phyloP scores from a whole-genome alignment of 805 yeast species.

The Candida coquimbonensis region DNA sequence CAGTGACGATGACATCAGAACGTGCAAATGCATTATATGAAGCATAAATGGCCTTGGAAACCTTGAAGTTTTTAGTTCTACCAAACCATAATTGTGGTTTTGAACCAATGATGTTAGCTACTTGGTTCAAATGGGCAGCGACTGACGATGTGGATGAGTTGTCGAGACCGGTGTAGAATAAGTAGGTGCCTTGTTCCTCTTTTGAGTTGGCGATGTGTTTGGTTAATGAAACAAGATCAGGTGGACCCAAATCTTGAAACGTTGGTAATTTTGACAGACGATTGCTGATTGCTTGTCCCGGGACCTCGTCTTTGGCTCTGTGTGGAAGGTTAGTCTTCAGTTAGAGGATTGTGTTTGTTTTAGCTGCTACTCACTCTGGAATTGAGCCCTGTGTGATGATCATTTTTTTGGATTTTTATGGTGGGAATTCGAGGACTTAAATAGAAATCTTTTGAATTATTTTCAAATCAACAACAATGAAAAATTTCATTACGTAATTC shows the following conservation, averaged over 20 bases:
- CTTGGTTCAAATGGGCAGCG: slow-evolving; percentile 64
- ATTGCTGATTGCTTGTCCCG: slow-evolving; percentile 56
- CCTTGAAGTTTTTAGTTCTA: slow-evolving; percentile 60
- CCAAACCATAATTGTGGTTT: slow-evolving; percentile 77
- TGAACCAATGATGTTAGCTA: slow-evolving; percentile 56
- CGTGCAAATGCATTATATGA: slow-evolving; percentile 65
- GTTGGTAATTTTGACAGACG: slow-evolving; percentile 53
- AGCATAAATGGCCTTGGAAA: slow-evolving; percentile 64
- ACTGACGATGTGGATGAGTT: slow-evolving; percentile 71
- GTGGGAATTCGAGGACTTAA: neutral
- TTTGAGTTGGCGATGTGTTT: slow-evolving; percentile 51
- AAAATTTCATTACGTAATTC: neutral
- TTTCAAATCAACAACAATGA: too few relatives aligned
- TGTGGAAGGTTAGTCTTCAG: slow-evolving; percentile 10
- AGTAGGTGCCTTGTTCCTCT: slow-evolving; percentile 47
- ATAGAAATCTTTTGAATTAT: too few relatives aligned
- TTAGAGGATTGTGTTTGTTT: too few relatives aligned
- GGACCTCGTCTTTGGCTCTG: slow-evolving; percentile 50
- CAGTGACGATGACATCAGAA: slow-evolving; percentile 65
- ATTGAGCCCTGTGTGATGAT: slow-evolving; percentile 51
- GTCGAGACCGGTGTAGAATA: slow-evolving; percentile 71
- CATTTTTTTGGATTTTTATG: slow-evolving; percentile 11
- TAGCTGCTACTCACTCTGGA: slow-evolving; percentile 41
- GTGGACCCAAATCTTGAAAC: slow-evolving; percentile 66
- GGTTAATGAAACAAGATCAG: slow-evolving; percentile 57